Evolutionary conservation across 345 rosid species (phyloP), one percentile per base, ranked within the genome.

Genomic region (Hypericum perforatum): DNA sequence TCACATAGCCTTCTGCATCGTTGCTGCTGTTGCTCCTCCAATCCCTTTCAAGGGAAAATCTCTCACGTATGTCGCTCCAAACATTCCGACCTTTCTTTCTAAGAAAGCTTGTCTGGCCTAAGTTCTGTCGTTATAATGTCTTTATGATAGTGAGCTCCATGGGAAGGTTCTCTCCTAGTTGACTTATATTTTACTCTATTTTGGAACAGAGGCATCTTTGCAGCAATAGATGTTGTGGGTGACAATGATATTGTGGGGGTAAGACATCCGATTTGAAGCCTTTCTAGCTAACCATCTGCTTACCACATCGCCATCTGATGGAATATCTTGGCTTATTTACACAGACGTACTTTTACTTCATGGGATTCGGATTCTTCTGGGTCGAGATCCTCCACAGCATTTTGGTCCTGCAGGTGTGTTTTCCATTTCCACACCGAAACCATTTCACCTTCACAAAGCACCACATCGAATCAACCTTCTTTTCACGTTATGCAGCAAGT

Each of bases 21-120:
- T 68, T n/a, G 72, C 72, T 11, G 72, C 72, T n/a, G 63, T 62
- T 43, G 72, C 72, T 58, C 72, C 72, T 49, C 72, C 72, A 13
- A 62, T 62, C 9, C 2, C 62, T 57, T 68, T 68, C 67, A 58
- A 62, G 51, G 72, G 72, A 47, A 68, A 68, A 48, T 68, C 72
- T 52, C 32, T 68, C 39, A 58, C 67, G 72, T 68, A 68, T 22
- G 72, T 45, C 48, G 52, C 45, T 38, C 7, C 8, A 45, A 39
- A 9, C n/a, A n/a, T n/a, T n/a, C n/a, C n/a, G n/a, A n/a, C n/a
- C n/a, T n/a, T n/a, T n/a, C n/a, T n/a, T n/a, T n/a, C n/a, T n/a
- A n/a, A n/a, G n/a, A n/a, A n/a, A n/a, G n/a, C 7, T 2, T 0
- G 5, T n/a, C 8, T 3, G 11, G 11, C 15, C 36, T 16, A 22